These are phyloP conservation scores for Hypoxylon crocopeplum DNA, from an alignment of 495 filamentous ascomycete genomes.

Conservation along the genomic window DNA sequence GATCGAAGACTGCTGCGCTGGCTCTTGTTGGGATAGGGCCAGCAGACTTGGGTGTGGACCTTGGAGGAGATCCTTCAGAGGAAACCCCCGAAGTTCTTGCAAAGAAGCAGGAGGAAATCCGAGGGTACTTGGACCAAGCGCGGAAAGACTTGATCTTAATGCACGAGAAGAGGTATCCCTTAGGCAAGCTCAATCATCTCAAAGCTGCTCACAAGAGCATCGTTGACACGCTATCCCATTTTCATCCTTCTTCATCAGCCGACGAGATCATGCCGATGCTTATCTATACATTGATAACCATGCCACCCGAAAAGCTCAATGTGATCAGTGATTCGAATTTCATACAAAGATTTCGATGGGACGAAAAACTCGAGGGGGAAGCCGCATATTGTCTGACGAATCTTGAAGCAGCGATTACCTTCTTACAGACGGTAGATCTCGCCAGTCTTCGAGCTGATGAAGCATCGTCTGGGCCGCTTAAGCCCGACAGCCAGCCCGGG, in stretches of 20 bases:
- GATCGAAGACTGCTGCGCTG: slow-evolving; percentile 92
- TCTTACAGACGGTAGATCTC: slow-evolving; percentile 97
- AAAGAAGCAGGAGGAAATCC: slow-evolving; percentile 74
- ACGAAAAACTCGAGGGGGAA: slow-evolving; percentile 87
- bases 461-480: slow-evolving; percentile 64
- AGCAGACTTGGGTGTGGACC: slow-evolving; percentile 82
- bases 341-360: slow-evolving; percentile 89
- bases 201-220: slow-evolving; percentile 91
- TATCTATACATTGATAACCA: slow-evolving; percentile 93
- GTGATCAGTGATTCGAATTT: slow-evolving; percentile 93
- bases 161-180: slow-evolving; percentile 83
- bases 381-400: slow-evolving; percentile 96
- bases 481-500: slow-evolving; percentile 56
- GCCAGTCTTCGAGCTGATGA: slow-evolving; percentile 90
- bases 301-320: slow-evolving; percentile 83
- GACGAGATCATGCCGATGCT: slow-evolving; percentile 96
- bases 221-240: slow-evolving; percentile 80
- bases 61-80: slow-evolving; percentile 58
- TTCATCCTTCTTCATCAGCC: slow-evolving; percentile 89
- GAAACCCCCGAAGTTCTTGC: slow-evolving; percentile 56
- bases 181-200: slow-evolving; percentile 90
- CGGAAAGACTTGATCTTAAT: slow-evolving; percentile 78
- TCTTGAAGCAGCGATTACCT: slow-evolving; percentile 92
- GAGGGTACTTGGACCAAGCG: slow-evolving; percentile 72
- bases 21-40: slow-evolving; percentile 88